Base-by-base conservation (phyloP, 2,329 filamentous ascomycete genomes). In the Fonsecaea multimorphosa region DNA sequence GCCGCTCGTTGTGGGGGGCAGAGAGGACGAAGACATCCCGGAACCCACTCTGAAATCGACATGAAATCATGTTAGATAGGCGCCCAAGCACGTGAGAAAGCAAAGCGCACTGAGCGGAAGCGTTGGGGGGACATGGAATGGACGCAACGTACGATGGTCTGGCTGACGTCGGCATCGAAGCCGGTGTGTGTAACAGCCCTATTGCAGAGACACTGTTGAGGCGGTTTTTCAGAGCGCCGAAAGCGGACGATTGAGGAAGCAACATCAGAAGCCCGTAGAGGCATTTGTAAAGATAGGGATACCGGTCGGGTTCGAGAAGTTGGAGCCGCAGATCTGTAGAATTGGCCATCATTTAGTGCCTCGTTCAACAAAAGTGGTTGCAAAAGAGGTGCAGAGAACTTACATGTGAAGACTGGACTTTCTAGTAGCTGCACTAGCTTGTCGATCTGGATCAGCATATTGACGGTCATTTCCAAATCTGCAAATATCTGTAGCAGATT, bases 401-500 rank as follows among this genome's bases (percentile, higher is more conserved):
- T 79, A 96, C 92, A 99, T 54, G 95, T 99, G 75, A 99, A 99
- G 1, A 99, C 95, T 0, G 95, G 95, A 0, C 93, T 98, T 77
- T 99, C 95, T 44, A 99, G 88, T 16, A 99, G 85, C 77, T 99
- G 95, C 12, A 99, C 95, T 16, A 99, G 85, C 78, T 99, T 99
- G 78, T 99, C 95, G 72, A 99, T 97, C 77, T 99, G 96, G 51
- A 99, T 99, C 62, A 99, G 86, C 79, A 97, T 96, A 73, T 97
- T 97, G 72, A 99, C 95, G 0, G 94, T 98, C 92, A 99, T 98
- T 77, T 99, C 95, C 56, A 99, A 84, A 74, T 99, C 95, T 66
- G 92, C 95, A 78, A 99, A 97, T 55, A 98, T 95, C 75, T 97
- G 93, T 19, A 99, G 83, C 16, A 99, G 84, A 75, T 98, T 92